phyloP scores from a whole-genome alignment of 345 rosid genomes.

The Gossypium rotundifolium region DNA sequence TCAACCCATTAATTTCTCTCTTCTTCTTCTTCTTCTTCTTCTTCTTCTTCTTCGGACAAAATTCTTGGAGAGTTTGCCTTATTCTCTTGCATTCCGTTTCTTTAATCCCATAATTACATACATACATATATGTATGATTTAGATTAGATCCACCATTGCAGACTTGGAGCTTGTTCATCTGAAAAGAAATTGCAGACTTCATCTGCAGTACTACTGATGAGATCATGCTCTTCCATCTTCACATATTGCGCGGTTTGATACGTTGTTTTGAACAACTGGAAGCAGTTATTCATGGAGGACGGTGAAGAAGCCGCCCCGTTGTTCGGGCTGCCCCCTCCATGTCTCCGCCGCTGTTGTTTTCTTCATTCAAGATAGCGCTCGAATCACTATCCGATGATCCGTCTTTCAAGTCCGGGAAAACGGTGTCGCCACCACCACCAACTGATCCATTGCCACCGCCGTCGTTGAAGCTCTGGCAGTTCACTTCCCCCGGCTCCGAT shows the following conservation, averaged over 20 bases:
- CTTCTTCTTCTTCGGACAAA: not conserved
- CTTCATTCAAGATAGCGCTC: constrained; percentile 76
- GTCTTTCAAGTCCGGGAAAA: constrained; percentile 55
- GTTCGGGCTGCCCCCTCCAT: constrained; percentile 27
- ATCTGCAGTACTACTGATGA: constrained; percentile 51
- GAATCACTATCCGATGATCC: constrained; percentile 91
- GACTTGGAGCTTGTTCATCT: constrained; percentile 77
- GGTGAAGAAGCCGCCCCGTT: constrained; percentile 18
- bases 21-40: not conserved
- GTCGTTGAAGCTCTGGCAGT: constrained; percentile 30
- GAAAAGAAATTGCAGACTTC: constrained; percentile 77
- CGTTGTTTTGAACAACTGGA: constrained; percentile 21
- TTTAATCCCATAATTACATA: not conserved
- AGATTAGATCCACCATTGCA: constrained; percentile 68
- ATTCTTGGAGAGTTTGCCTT: constrained; percentile 12
- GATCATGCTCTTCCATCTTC: constrained; percentile 80
- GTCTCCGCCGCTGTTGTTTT: constrained; percentile 1
- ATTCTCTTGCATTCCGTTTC: not conserved
- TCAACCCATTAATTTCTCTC: not conserved
- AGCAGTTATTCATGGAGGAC: constrained; percentile 16
- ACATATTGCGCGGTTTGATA: constrained; percentile 48
- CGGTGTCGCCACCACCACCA: not conserved
- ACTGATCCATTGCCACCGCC: not conserved
- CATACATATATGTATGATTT: not conserved
- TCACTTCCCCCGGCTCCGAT: constrained; percentile 30